phyloP scores from a whole-genome alignment of 106 monocot species.

The Acorus calamus region DNA sequence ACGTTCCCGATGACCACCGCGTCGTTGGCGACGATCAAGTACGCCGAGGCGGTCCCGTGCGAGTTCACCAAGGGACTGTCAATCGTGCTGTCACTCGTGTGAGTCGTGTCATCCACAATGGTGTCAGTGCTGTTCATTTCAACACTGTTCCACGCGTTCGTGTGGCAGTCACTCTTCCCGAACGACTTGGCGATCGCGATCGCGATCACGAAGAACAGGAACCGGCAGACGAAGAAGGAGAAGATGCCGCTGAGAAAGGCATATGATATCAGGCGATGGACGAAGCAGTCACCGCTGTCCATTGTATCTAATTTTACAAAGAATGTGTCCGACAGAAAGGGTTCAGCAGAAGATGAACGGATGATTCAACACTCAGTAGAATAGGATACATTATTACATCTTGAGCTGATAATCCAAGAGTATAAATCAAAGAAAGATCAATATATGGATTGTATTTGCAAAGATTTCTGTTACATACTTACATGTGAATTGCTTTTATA shows the following conservation, averaged over 20 bases:
- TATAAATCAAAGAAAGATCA: no score
- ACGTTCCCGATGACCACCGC: conserved; percentile 93
- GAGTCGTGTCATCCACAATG: conserved; percentile 72
- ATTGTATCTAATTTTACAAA: conserved; percentile 31
- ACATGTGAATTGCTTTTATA: no score
- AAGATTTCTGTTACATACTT: no score
- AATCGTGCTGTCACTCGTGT: conserved; percentile 39
- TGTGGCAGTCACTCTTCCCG: conserved; percentile 63
- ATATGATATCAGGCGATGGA: conserved; percentile 38
- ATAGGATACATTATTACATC: neutral
- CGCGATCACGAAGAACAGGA: conserved; percentile 70
- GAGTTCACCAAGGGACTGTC: conserved; percentile 52
- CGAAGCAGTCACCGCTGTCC: conserved; percentile 34
- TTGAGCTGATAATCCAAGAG: neutral
- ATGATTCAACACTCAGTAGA: neutral
- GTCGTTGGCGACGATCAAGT: conserved; percentile 68
- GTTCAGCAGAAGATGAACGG: conserved; percentile 5
- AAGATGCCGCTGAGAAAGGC: conserved; percentile 10
- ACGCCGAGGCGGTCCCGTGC: conserved; percentile 64
- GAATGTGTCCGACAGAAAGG: conserved; percentile 24
- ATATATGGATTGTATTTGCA: no score
- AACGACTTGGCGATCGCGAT: conserved; percentile 86
- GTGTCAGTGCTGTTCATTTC: conserved; percentile 56
- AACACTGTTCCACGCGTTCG: conserved; percentile 67
- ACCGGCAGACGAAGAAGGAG: conserved; percentile 3